Conservation (phyloP, 1,284 basidiomycete species). For the Macrocybe sp. region DNA sequence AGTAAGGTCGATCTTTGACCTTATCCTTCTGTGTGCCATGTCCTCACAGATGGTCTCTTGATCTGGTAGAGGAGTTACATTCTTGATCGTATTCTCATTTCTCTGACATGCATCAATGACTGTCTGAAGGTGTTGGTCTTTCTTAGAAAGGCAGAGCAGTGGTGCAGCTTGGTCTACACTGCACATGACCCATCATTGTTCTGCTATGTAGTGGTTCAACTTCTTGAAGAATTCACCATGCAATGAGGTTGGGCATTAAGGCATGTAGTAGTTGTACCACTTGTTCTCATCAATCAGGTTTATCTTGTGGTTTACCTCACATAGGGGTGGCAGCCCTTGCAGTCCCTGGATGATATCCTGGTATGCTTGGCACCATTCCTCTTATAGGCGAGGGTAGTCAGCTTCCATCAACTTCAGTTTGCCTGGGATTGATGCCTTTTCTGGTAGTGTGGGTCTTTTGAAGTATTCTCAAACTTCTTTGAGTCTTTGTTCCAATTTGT, state of each 20-base stretch:
- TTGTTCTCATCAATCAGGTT: conserved; percentile 1
- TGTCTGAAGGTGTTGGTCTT: conserved; percentile 25
- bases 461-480: neutral
- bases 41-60: conserved; percentile 28
- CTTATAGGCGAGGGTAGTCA: neutral
- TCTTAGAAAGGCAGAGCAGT: conserved; percentile 31
- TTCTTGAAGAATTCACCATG: conserved; percentile 21
- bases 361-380: neutral
- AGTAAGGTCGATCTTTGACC: conserved; percentile 27
- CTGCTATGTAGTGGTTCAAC: conserved; percentile 20
- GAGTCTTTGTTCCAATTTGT: neutral
- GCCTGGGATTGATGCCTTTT: neutral
- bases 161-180: conserved; percentile 21
- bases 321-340: neutral
- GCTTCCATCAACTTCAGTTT: neutral
- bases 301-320: conserved; percentile 1
- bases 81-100: conserved; percentile 33
- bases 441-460: neutral
- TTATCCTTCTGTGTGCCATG: conserved; percentile 19
- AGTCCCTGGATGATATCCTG: neutral
- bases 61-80: conserved; percentile 32
- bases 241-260: conserved; percentile 21
- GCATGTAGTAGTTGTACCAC: conserved; percentile 15
- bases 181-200: conserved; percentile 25
- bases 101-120: conserved; percentile 27